phyloP scores from a whole-genome alignment of 1,284 basidiomycete species.

The Gomphus sp. region DNA sequence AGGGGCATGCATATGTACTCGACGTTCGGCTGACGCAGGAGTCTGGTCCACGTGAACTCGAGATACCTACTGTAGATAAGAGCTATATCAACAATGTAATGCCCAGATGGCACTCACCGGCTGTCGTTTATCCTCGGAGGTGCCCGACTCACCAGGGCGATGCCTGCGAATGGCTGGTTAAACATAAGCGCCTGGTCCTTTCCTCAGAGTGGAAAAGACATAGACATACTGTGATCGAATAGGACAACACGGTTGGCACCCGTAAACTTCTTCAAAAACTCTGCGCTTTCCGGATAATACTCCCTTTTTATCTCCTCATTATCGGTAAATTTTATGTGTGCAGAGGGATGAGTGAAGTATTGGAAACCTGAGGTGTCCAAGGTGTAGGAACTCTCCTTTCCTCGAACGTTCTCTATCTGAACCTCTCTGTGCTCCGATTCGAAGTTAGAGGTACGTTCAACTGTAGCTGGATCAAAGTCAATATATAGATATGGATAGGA shows the following conservation, averaged over 20 bases:
- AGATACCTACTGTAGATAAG: conserved; percentile 10
- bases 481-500: conserved; percentile 20
- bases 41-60: conserved; percentile 50
- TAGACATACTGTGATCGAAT: conserved; percentile 54
- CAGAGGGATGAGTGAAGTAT: conserved; percentile 30
- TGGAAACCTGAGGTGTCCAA: conserved; percentile 53
- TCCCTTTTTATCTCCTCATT: conserved; percentile 40
- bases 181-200: neutral
- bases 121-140: conserved; percentile 34
- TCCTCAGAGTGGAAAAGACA: neutral
- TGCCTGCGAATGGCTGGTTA: conserved; percentile 34
- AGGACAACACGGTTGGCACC: conserved; percentile 49
- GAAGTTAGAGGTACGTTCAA: conserved; percentile 14
- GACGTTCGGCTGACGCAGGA: conserved; percentile 31
- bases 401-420: conserved; percentile 47
- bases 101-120: conserved; percentile 27
- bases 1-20: conserved; percentile 46
- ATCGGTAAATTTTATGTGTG: conserved; percentile 34
- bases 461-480: conserved; percentile 18
- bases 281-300: conserved; percentile 35
- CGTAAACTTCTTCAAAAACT: conserved; percentile 41
- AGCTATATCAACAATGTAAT: neutral
- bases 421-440: conserved; percentile 19
- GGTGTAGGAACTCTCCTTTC: conserved; percentile 35
- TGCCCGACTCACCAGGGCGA: conserved; percentile 29